Conservation (phyloP, 371 early-diverging fungal species). For the Rhizopus microsporus region DNA sequence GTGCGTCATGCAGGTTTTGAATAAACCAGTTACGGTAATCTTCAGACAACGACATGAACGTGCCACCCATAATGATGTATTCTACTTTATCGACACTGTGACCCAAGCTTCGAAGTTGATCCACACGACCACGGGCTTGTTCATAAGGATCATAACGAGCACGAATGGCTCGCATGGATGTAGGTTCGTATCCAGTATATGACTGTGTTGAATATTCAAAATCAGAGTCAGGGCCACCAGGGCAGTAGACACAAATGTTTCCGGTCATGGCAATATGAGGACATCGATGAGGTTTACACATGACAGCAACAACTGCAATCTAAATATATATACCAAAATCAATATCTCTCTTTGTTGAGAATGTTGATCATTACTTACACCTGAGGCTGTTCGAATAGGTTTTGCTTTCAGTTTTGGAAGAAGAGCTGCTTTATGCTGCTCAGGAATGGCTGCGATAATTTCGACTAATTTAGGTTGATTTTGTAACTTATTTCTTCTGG, state of each 20-base stretch:
- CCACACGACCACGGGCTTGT: slow-evolving; percentile 95
- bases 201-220: slow-evolving; percentile 99
- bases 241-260: slow-evolving; percentile 99
- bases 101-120: slow-evolving; percentile 95
- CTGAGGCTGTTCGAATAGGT: slow-evolving; percentile 98
- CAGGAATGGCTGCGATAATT: slow-evolving; percentile 98
- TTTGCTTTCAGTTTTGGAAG: slow-evolving; percentile 94
- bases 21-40: slow-evolving; percentile 99
- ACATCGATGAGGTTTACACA: slow-evolving; percentile 99
- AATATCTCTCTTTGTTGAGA: slow-evolving; percentile 1
- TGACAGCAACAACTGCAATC: slow-evolving; percentile 99
- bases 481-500: slow-evolving; percentile 78
- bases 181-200: slow-evolving; percentile 99
- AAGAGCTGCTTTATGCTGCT: slow-evolving; percentile 85
- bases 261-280: slow-evolving; percentile 99
- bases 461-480: slow-evolving; percentile 98
- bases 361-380: slow-evolving; percentile 57
- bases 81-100: slow-evolving; percentile 99
- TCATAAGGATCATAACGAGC: slow-evolving; percentile 99
- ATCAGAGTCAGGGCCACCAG: slow-evolving; percentile 99
- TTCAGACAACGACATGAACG: slow-evolving; percentile 98
- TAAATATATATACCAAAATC: slow-evolving; percentile 21
- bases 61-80: slow-evolving; percentile 99
- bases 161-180: slow-evolving; percentile 99
- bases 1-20: slow-evolving; percentile 96